phyloP scores from a whole-genome alignment of 2,329 filamentous ascomycete species.

The Microcera coccophila region DNA sequence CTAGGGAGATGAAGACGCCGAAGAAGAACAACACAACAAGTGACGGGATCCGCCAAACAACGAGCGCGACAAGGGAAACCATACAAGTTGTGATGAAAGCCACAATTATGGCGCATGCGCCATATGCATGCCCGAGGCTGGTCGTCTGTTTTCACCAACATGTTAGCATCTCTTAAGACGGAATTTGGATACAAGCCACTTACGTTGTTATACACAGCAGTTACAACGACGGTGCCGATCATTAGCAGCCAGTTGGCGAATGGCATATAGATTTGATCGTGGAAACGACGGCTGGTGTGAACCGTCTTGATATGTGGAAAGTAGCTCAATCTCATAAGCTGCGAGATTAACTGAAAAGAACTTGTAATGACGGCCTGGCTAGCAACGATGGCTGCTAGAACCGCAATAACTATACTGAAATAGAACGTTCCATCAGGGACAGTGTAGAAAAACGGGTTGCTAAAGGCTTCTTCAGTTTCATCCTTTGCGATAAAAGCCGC shows the following conservation, averaged over 20 bases:
- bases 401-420: slow-evolving; percentile 63
- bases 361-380: slow-evolving; percentile 76
- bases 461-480: slow-evolving; percentile 40
- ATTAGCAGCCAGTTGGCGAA: slow-evolving; percentile 74
- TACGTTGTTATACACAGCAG: slow-evolving; percentile 68
- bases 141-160: slow-evolving; percentile 46
- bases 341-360: slow-evolving; percentile 65
- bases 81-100: slow-evolving; percentile 75
- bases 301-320: slow-evolving; percentile 72
- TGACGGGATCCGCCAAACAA: slow-evolving; percentile 65
- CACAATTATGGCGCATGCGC: slow-evolving; percentile 75
- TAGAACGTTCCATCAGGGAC: slow-evolving; percentile 66
- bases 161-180: background rate
- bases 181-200: slow-evolving; percentile 25
- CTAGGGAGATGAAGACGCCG: slow-evolving; percentile 61
- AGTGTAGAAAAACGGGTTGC: slow-evolving; percentile 71
- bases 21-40: slow-evolving; percentile 59
- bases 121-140: slow-evolving; percentile 68
- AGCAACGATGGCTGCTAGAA: slow-evolving; percentile 69
- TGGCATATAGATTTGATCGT: slow-evolving; percentile 74
- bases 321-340: slow-evolving; percentile 68
- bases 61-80: slow-evolving; percentile 65
- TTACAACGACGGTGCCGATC: slow-evolving; percentile 70
- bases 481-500: slow-evolving; percentile 65
- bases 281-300: slow-evolving; percentile 65